Evolutionary conservation across 805 yeast species (phyloP), one percentile per base, ranked within the genome.

Genomic region (Metschnikowia vanudenii): DNA sequence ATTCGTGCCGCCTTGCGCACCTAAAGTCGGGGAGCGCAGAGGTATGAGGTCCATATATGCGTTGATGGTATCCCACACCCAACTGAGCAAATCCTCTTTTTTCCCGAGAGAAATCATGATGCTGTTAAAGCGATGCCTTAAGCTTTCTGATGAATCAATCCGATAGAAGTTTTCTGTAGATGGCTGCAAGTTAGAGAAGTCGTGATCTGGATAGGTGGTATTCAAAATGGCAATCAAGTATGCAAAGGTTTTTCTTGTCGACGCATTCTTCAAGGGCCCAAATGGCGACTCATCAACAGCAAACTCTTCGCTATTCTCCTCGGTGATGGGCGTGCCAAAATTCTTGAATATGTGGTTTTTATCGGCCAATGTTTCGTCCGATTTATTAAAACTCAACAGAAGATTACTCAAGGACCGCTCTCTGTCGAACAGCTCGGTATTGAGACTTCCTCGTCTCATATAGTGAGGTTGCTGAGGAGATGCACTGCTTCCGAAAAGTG

Each of bases 181-280:
- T 1, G 99, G 99, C 60, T 88, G 89, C 51, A 94, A 77, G 20
- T 85, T 78, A 11, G 95, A 79, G 58, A 92, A 94, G 61, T 94
- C 99, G 60, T 94, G 96, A 63, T 94, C 99, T 0, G 99, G 98
- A 61, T 88, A 92, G 4, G 95, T 84, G 7, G 95, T 87, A 64
- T 94, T 94, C 43, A 94, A 74, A 30, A 91, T 90, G 1, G 96
- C 94, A 49, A 94, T 88, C 39, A 94, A 71, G 61, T 91, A 88
- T 0, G 97, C 94, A 71, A 92, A 94, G 1, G 91, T 83, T 64
- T 89, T 85, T 53, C 97, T 78, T 37, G 96, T 85, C 1, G 94
- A 82, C n/a, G 85, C 80, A 56, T 84, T 85, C 59, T 85, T 86
- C 29, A 94, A 74, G 0, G 97, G 96, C 0, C 99, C 99, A 69